These are phyloP conservation scores for Fusarium pseudograminearum DNA, from an alignment of 2,329 filamentous ascomycete species.

Conservation along the genomic window DNA sequence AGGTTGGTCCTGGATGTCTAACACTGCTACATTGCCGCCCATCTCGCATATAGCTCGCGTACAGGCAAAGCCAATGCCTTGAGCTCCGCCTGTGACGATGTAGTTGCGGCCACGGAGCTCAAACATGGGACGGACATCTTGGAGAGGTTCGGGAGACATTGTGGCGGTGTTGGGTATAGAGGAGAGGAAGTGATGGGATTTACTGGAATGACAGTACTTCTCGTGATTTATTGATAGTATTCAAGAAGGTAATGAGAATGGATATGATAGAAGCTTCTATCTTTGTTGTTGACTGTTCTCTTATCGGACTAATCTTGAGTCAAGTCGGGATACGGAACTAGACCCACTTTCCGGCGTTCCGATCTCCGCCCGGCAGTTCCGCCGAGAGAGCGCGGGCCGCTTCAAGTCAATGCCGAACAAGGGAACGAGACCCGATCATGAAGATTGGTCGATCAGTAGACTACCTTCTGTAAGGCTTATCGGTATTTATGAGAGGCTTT, in stretches of 20 bases:
- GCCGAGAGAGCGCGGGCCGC: background rate
- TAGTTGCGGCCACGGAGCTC: constrained; percentile 53
- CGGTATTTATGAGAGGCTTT: constrained; percentile 6
- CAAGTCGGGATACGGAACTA: constrained; percentile 5
- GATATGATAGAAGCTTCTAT: background rate
- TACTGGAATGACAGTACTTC: background rate
- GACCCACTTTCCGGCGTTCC: constrained; percentile 33
- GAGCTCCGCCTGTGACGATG: constrained; percentile 55
- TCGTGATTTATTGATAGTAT: background rate
- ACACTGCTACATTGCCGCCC: constrained; percentile 56
- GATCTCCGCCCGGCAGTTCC: constrained; percentile 18
- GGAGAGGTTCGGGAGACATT: constrained; percentile 23
- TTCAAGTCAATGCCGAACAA: background rate
- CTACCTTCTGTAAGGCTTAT: background rate
- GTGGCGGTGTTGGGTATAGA: background rate
- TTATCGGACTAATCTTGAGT: background rate
- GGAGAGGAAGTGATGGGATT: fast-evolving
- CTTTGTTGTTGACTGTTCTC: background rate
- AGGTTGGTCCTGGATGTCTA: constrained; percentile 52
- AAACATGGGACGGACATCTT: constrained; percentile 45
- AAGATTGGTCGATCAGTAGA: background rate
- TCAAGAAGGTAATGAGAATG: background rate
- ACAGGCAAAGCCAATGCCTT: constrained; percentile 56
- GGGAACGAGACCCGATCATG: background rate
- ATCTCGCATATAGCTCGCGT: constrained; percentile 55